Evolutionary conservation across 768 basidiomycete species (phyloP), one percentile per base, ranked within the genome.

Genomic region (Sporobolomyces phaffii): DNA sequence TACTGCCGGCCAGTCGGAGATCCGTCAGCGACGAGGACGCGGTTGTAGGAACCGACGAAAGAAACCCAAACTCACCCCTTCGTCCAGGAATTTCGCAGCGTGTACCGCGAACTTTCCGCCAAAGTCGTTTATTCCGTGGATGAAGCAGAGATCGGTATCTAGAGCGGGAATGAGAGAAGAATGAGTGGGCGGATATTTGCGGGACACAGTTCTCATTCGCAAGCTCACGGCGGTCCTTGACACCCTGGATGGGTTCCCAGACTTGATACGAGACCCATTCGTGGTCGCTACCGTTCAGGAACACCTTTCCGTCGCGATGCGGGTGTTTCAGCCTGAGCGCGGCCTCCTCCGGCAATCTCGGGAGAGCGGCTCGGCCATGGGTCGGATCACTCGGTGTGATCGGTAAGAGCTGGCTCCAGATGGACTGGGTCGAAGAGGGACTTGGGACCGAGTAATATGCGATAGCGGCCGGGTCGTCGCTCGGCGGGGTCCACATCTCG

Each of bases 181-280:
- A 22, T 44, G 33, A 52, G 50, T 18, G 50, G 22, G 20, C n/a
- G n/a, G n/a, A n/a, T n/a, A n/a, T n/a, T n/a, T n/a, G n/a, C n/a
- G n/a, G n/a, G n/a, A n/a, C n/a, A n/a, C n/a, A n/a, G n/a, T n/a
- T n/a, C n/a, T n/a, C n/a, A n/a, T n/a, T n/a, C n/a, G n/a, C n/a
- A n/a, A n/a, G n/a, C 65, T 43, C 38, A 71, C 65, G 50, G 14
- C 59, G 59, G 1, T 41, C 28, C 24, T 51, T 33, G 2, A 54
- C 51, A 0, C 50, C 56, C 17, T 40, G 38, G 5, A 59, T 51
- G 13, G 66, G 53, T 36, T 72, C 73, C 71, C 73, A 72, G 17
- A 74, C 65, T 52, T 74, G 73, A 33, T 72, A 74, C 38, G 56
- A 29, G 15, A 72, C 66, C 68, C 70, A 74, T 26, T 74, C 66